Evolutionary conservation across 352 stramenopile genomes (phyloP), one percentile per base, ranked within the genome.

Genomic region (Lagenidium giganteum): DNA sequence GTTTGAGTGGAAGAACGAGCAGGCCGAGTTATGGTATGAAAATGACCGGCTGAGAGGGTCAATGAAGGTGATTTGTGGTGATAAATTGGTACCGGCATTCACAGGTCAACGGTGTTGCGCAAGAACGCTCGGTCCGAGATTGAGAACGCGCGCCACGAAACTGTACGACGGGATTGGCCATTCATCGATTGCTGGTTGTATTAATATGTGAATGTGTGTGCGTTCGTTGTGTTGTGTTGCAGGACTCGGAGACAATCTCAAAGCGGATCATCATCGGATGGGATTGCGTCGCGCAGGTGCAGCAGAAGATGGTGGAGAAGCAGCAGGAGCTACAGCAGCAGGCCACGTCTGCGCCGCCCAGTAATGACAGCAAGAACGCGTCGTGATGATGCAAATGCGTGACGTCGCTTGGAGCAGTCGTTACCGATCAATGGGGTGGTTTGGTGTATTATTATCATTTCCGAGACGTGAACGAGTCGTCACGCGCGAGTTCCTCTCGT

Each of bases 41-140:
- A n/a, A n/a, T n/a, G n/a, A n/a, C n/a, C n/a, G n/a, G n/a, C n/a
- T n/a, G n/a, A n/a, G n/a, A n/a, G n/a, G n/a, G n/a, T n/a, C n/a
- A n/a, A n/a, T n/a, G n/a, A n/a, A n/a, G n/a, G n/a, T 26, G 13
- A 21, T 5, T 27, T 18, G 13, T 16, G 7, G 11, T 20, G n/a
- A n/a, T n/a, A n/a, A n/a, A n/a, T n/a, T n/a, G n/a, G n/a, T n/a
- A n/a, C n/a, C n/a, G n/a, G n/a, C n/a, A n/a, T 14, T 39, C 3
- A 4, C 52, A 82, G 69, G 69, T 70, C 72, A 5, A 56, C 48
- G n/a, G 57, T 90, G 17, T 49, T 93, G 28, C 60, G 71, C 33
- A 58, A 78, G 62, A 90, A 88, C 32, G 77, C 71, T 28, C 80
- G 80, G 34, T 74, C 79, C 64, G 80, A 93, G 55, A 86, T 93